These are phyloP conservation scores for Leishmania braziliensis DNA, from an alignment of 208 protist genomes.

Conservation along the genomic window DNA sequence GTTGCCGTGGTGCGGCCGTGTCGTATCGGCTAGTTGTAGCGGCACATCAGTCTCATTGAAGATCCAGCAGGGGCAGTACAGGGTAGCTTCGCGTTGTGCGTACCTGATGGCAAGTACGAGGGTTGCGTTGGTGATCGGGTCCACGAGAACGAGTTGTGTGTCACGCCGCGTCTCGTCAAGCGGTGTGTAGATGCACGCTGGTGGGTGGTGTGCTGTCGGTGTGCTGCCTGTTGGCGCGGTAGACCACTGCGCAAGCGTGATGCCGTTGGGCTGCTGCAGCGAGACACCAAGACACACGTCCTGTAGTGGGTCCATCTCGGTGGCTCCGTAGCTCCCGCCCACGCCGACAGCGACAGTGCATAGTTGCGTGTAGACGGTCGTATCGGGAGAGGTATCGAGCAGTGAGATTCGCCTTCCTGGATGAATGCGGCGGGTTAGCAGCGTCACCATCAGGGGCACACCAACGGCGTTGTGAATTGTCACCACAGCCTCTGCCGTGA, in stretches of 20 bases:
- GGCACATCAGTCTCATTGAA: slow-evolving; percentile 55
- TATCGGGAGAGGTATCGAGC: slow-evolving; percentile 39
- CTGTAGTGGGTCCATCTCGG: slow-evolving; percentile 66
- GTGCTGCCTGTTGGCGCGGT: neutral
- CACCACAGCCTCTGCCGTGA: slow-evolving; percentile 45
- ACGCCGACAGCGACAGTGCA: slow-evolving; percentile 35
- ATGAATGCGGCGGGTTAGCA: slow-evolving; percentile 38
- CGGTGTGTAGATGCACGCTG: slow-evolving; percentile 41
- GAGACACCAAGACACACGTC: slow-evolving; percentile 62
- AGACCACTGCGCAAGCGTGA: slow-evolving; percentile 29
- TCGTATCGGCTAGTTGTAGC: slow-evolving; percentile 49
- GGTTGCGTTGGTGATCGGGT: slow-evolving; percentile 35
- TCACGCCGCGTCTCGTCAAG: slow-evolving; percentile 17
- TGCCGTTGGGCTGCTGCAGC: slow-evolving; percentile 61
- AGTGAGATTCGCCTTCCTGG: slow-evolving; percentile 27
- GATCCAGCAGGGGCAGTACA: slow-evolving; percentile 71
- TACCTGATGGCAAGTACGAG: slow-evolving; percentile 59
- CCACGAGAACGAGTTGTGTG: slow-evolving; percentile 32
- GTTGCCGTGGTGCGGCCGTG: slow-evolving; percentile 5
- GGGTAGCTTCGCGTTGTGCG: slow-evolving; percentile 31
- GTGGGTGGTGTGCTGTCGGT: slow-evolving; percentile 16
- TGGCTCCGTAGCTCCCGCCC: slow-evolving; percentile 39
- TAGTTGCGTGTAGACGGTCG: slow-evolving; percentile 40
- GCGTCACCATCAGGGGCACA: slow-evolving; percentile 53
- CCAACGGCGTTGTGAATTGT: slow-evolving; percentile 59